Base-by-base conservation (phyloP, 208 protist genomes). In the Trypanosoma melophagium region DNA sequence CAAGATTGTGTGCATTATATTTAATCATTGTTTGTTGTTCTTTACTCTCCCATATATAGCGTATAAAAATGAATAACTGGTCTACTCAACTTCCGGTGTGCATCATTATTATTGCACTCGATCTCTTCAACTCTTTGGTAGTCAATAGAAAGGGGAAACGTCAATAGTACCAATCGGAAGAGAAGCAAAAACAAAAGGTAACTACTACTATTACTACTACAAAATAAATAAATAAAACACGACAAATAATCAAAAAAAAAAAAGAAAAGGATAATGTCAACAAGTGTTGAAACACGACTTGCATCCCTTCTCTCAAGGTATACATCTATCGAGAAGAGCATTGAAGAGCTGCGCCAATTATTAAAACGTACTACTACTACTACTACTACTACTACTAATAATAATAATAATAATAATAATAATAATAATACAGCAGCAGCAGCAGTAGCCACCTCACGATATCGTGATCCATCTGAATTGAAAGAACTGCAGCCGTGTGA, bases 401-500 rank as follows among this genome's bases (percentile, higher is more conserved):
- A n/a, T 47, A 47, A n/a, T 47, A 47, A 12, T 47, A 47, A 47
- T 17, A 47, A 24, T 47, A 47, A 47, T 10, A 47, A n/a, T 47
- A 47, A n/a, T 47, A 47, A 12, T 47, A 47, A 47, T 17, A 45
- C 40, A 24, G 13, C 57, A 22, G 72, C 65, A 35, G 49, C 47
- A 22, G 13, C 60, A 35, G 22, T 21, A 42, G 14, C 21, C 17
- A 22, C 40, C 14, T 13, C 19, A n/a, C 51, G 31, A 0, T 45
- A 55, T 53, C 38, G 42, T 49, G 76, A 77, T 41, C 60, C 76
- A 0, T 28, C 53, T 0, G 63, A 78, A 44, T 42, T 83, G 12
- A 54, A 68, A 28, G 77, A 74, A 47, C 71, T 92, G 22, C 71
- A 89, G 75, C 86, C 89, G 13, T 85, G 84, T 47, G 45, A 62